Evolutionary conservation across 352 stramenopile genomes (phyloP).

Genomic region (Pythium sp.): DNA sequence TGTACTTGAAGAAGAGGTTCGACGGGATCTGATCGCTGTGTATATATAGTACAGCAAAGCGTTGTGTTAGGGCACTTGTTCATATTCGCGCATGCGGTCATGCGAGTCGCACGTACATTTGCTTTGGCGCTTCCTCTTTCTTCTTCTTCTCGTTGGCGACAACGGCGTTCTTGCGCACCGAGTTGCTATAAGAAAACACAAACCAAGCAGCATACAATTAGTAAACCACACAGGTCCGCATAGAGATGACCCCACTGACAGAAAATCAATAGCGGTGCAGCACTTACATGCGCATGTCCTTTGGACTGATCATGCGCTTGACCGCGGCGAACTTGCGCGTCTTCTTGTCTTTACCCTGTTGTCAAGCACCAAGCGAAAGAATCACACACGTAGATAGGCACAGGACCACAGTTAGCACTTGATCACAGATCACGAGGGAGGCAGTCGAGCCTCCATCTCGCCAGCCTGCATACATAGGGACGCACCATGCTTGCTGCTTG

Average conservation of each 20-base stretch:
- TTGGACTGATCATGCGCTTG: slow-evolving; percentile 98
- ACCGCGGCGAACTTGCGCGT: slow-evolving; percentile 97
- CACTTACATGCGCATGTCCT: slow-evolving; percentile 95
- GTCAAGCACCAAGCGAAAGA: background rate
- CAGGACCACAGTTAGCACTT: slow-evolving; percentile 1
- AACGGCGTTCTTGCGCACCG: slow-evolving; percentile 67
- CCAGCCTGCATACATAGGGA: background rate
- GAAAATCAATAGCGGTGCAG: background rate
- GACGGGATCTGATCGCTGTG: slow-evolving; percentile 93
- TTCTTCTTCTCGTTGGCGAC: slow-evolving; percentile 87
- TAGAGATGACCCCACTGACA: background rate
- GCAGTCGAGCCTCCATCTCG: background rate
- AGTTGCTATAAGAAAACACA: slow-evolving; percentile 43
- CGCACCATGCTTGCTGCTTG: slow-evolving; percentile 18
- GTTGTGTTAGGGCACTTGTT: background rate
- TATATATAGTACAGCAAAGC: background rate
- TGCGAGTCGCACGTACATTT: slow-evolving; percentile 77
- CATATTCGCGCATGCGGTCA: background rate
- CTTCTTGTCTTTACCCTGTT: slow-evolving; percentile 96
- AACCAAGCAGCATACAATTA: background rate
- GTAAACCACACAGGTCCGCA: background rate
- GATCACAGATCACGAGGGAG: too few relatives aligned
- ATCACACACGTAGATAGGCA: slow-evolving; percentile 1
- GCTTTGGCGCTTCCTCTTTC: slow-evolving; percentile 89
- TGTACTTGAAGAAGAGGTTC: slow-evolving; percentile 99